These are phyloP conservation scores for Leccinum subtestaceum DNA, from an alignment of 768 basidiomycete genomes.

Conservation along the genomic window DNA sequence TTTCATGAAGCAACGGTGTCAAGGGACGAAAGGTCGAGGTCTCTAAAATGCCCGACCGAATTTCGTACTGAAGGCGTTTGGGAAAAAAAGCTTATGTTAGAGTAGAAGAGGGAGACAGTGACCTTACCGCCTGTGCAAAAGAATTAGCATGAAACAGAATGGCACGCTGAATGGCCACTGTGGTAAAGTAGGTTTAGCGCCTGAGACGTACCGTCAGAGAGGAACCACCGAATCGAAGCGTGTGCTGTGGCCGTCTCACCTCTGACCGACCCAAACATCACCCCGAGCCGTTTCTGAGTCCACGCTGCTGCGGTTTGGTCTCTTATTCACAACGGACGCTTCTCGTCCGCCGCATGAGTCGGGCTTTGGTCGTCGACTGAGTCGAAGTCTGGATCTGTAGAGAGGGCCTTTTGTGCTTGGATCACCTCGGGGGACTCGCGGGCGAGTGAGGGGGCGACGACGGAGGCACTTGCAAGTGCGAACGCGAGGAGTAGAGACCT, in stretches of 20 bases:
- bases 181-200: too few species aligned
- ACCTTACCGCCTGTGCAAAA: background rate
- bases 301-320: too few species aligned
- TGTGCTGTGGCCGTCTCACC: conserved; percentile 73
- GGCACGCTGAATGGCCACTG: too few species aligned
- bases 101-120: too few species aligned
- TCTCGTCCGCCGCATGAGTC: background rate
- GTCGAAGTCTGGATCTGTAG: conserved; percentile 15
- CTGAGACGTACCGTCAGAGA: conserved; percentile 72
- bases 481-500: conserved; percentile 44
- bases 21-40: too few species aligned
- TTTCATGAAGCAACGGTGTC: too few species aligned
- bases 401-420: conserved; percentile 28
- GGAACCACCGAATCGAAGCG: conserved; percentile 91
- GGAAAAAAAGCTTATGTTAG: too few species aligned
- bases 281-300: too few species aligned
- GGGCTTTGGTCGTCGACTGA: conserved; percentile 21
- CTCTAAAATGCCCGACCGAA: too few species aligned
- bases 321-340: too few species aligned
- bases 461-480: conserved; percentile 64
- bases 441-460: conserved; percentile 44
- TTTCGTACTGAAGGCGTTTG: too few species aligned
- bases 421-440: conserved; percentile 60
- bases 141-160: conserved; percentile 51
- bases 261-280: conserved; percentile 25